Evolutionary conservation across 352 stramenopile species (phyloP).

Genomic region (Pythium grandisporangium): DNA sequence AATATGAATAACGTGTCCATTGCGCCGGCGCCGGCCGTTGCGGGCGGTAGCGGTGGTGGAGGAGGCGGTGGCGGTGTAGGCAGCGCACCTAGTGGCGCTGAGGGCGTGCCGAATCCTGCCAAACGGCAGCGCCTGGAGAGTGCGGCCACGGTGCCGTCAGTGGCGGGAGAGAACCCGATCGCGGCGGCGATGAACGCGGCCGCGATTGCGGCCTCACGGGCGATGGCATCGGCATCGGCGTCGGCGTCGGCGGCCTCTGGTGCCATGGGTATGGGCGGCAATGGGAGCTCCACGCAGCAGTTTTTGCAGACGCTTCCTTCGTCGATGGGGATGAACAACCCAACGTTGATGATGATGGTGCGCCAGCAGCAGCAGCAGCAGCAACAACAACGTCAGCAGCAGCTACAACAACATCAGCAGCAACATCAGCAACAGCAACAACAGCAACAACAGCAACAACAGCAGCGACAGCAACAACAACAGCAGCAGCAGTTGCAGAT

Average conservation of each 20-base stretch:
- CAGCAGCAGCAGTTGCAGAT: conserved; percentile 6
- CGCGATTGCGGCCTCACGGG: conserved; percentile 14
- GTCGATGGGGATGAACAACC: conserved; percentile 10
- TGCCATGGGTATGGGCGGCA: background rate
- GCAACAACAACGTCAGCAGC: conserved; percentile 6
- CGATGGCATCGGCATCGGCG: no score
- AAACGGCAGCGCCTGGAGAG: conserved; percentile 28
- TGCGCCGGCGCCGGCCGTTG: background rate
- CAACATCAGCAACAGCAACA: conserved; percentile 5
- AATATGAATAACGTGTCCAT: conserved; percentile 5
- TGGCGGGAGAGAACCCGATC: background rate
- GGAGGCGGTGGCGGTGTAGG: background rate
- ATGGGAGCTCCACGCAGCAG: conserved; percentile 17
- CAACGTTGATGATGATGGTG: conserved; percentile 18
- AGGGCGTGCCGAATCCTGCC: conserved; percentile 2
- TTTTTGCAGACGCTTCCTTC: conserved; percentile 25
- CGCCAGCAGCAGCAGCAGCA: conserved; percentile 12
- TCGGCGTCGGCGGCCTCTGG: background rate
- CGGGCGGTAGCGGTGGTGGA: background rate
- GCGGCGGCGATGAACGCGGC: conserved; percentile 7
- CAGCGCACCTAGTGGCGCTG: background rate
- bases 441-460: conserved; percentile 1
- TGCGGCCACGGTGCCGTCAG: background rate
- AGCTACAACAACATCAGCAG: background rate
- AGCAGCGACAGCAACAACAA: conserved; percentile 3